Conservation (phyloP, 1,139 yeast species). For the Nakaseomyces glabratus region DNA sequence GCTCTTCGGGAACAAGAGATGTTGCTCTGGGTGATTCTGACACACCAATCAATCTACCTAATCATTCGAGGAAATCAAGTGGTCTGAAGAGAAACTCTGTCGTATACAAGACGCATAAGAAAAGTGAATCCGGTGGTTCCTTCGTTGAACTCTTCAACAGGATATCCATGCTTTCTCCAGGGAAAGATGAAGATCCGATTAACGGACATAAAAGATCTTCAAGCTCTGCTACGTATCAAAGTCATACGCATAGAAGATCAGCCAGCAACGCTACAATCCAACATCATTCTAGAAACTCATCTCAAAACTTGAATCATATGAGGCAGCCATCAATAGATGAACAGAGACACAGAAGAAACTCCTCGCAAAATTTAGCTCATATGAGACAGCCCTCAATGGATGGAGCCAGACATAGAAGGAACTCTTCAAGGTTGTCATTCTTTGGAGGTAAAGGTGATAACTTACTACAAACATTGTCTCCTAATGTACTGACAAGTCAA, state of each 20-base stretch:
- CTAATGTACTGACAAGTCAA: constrained; percentile 10
- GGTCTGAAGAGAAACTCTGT: constrained; percentile 11
- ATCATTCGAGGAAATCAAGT: background rate
- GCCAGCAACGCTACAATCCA: constrained; percentile 2
- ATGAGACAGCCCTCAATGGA: constrained; percentile 8
- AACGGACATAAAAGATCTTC: constrained; percentile 6
- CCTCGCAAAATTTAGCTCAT: constrained; percentile 9
- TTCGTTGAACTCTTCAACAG: constrained; percentile 29
- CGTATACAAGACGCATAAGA: constrained; percentile 18
- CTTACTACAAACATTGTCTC: constrained; percentile 6
- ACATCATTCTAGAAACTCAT: constrained; percentile 12
- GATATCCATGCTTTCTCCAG: constrained; percentile 25
- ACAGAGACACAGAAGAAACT: constrained; percentile 14
- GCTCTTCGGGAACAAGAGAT: too few relatives aligned
- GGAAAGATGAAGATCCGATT: constrained; percentile 5
- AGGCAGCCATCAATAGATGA: constrained; percentile 9
- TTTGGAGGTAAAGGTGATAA: constrained; percentile 12
- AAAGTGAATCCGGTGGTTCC: constrained; percentile 27
- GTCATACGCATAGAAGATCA: constrained; percentile 3
- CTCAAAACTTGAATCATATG: constrained; percentile 8
- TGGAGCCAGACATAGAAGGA: constrained; percentile 23
- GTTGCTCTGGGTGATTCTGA: background rate
- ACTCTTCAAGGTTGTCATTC: constrained; percentile 21
- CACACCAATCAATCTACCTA: constrained; percentile 1
- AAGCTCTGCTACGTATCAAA: constrained; percentile 1